Evolutionary conservation across 2,329 filamentous ascomycete genomes (phyloP), one percentile per base, ranked within the genome.

Genomic region (Neocatenulostroma microsporum): DNA sequence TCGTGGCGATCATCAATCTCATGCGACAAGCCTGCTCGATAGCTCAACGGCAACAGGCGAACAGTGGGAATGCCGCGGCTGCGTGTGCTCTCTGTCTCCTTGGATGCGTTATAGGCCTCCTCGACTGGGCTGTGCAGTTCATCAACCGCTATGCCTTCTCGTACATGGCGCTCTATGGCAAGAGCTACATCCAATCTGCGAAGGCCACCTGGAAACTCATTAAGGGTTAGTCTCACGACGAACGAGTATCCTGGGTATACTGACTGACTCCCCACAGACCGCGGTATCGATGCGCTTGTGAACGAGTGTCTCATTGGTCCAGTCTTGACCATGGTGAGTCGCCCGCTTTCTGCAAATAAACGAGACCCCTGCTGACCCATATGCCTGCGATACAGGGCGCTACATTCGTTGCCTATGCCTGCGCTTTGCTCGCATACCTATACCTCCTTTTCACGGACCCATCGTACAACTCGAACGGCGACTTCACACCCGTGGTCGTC

Each of bases 131-230:
- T 1, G 77, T 91, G 1, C 72, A 86, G 46, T 91, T 94, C 38
- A 71, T 94, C 63, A 96, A 96, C 63, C 78, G 86, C 50, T 57
- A 58, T 32, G 55, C 56, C 8, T 58, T 55, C 62, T 87, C 80
- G 20, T 86, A 95, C 56, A 94, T 96, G 54, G 87, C 89, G 0
- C 70, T 95, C 0, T 95, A 95, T 56, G 89, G 89, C 13, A 93
- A 93, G 60, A 67, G 82, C 1, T 96, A 95, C 57, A 74, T 95
- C 37, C 71, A 78, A 1, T 84, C 87, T 0, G 87, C 88, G 23
- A 94, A 93, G 63, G 84, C 85, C 50, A 94, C 86, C 0, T 94
- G 86, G 84, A 77, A 49, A 19, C 42, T 55, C 43, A 53, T 56
- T 40, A 51, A 53, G 30, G 66, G 37, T 43, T 33, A n/a, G n/a